phyloP scores from a whole-genome alignment of 2,329 filamentous ascomycete genomes.

The Exophiala calicioides region DNA sequence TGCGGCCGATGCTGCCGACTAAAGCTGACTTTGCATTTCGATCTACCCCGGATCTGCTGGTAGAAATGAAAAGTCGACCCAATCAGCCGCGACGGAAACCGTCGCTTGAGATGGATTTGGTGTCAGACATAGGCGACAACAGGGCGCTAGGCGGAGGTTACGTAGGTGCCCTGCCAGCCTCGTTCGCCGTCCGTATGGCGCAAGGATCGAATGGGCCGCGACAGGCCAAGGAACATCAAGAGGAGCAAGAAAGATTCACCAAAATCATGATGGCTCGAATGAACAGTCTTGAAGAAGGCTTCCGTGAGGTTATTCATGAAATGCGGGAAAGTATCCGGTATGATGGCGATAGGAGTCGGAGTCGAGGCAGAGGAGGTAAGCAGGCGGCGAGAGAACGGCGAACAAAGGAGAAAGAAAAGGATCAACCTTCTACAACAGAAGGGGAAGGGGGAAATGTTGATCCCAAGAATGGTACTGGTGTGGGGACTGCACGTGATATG shows the following conservation, averaged over 20 bases:
- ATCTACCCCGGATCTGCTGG: constrained; percentile 59
- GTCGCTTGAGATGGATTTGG: constrained; percentile 70
- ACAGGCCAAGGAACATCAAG: constrained; percentile 43
- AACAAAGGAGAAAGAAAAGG: constrained; percentile 16
- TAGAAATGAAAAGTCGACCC: constrained; percentile 45
- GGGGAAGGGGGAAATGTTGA: constrained; percentile 11
- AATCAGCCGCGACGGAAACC: constrained; percentile 50
- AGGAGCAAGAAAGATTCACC: constrained; percentile 68
- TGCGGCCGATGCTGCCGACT: constrained; percentile 59
- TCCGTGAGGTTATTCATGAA: constrained; percentile 81
- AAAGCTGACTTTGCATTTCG: constrained; percentile 51
- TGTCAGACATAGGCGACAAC: constrained; percentile 71
- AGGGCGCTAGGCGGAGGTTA: constrained; percentile 62
- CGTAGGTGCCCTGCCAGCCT: constrained; percentile 66
- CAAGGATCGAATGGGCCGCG: constrained; percentile 67
- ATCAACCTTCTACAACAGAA: constrained; percentile 11
- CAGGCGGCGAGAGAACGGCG: constrained; percentile 8
- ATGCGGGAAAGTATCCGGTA: constrained; percentile 62
- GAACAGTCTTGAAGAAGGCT: constrained; percentile 89
- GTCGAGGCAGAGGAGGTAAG: constrained; percentile 12
- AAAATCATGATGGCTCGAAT: constrained; percentile 83
- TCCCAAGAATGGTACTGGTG: neutral
- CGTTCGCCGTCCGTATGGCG: constrained; percentile 79
- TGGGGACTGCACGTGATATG: neutral
- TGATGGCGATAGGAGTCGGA: constrained; percentile 14